phyloP scores from a whole-genome alignment of 2,329 filamentous ascomycete genomes.

The Allantophomopsis lycopodina region DNA sequence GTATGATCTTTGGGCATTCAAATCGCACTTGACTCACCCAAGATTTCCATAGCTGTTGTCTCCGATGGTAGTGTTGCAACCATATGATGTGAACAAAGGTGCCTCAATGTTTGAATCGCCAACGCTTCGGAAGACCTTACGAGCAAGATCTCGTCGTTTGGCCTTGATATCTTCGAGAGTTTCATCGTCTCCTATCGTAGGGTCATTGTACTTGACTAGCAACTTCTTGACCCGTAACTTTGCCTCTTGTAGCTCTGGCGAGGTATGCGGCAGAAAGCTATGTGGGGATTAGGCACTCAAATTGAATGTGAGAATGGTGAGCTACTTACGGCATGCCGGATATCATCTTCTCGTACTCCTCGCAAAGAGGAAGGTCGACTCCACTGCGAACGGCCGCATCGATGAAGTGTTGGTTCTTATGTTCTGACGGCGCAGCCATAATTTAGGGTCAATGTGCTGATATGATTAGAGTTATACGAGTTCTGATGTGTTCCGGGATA shows the following conservation, averaged over 20 bases:
- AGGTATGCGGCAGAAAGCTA: slow-evolving; percentile 1
- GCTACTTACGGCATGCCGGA: slow-evolving; percentile 9
- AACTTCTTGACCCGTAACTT: slow-evolving; percentile 5
- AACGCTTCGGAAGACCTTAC: slow-evolving; percentile 6
- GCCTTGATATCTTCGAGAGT: slow-evolving; percentile 8
- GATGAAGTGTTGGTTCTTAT: background rate
- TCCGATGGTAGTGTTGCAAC: slow-evolving; percentile 11
- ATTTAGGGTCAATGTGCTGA: too few relatives aligned
- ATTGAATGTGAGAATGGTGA: background rate
- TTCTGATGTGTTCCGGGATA: too few relatives aligned
- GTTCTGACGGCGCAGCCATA: background rate
- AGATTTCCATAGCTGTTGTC: slow-evolving; percentile 9
- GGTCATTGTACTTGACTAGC: slow-evolving; percentile 9
- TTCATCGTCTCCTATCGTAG: slow-evolving; percentile 4
- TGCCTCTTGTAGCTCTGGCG: slow-evolving; percentile 3
- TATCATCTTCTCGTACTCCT: slow-evolving; percentile 12
- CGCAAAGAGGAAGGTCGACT: slow-evolving; percentile 4
- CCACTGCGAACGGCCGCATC: background rate
- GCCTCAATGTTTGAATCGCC: slow-evolving; percentile 9
- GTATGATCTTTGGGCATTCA: background rate
- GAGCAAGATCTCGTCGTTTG: slow-evolving; percentile 6
- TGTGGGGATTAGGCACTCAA: background rate
- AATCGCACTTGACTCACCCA: slow-evolving; percentile 5
- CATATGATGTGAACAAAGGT: slow-evolving; percentile 10
- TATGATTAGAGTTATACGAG: too few relatives aligned